Evolutionary conservation across 257 asterid genomes (phyloP).

Genomic region (Henckelia pumila): DNA sequence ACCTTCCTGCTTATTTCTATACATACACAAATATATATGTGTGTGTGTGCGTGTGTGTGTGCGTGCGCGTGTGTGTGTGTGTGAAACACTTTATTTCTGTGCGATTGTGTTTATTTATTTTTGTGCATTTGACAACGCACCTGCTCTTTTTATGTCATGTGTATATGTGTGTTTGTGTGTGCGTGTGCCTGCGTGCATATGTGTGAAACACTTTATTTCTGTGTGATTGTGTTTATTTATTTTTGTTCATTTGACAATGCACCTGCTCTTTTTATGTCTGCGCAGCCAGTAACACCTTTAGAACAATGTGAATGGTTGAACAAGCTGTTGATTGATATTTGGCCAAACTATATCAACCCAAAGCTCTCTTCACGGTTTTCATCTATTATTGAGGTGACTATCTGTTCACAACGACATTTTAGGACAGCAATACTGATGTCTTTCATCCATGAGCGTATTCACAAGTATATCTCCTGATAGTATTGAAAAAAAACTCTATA

Average conservation of each 20-base stretch:
- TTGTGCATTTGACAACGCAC: constrained; percentile 5
- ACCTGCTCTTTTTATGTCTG: constrained; percentile 19
- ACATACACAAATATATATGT: too few relatives aligned
- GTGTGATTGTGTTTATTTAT: background rate
- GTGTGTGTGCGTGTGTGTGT: background rate
- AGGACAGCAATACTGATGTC: background rate
- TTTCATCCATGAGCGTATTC: background rate
- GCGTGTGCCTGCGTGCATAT: background rate
- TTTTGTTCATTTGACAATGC: constrained; percentile 4
- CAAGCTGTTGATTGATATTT: constrained; percentile 70
- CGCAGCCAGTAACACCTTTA: constrained; percentile 77
- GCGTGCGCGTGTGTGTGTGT: background rate
- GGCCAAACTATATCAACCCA: constrained; percentile 72
- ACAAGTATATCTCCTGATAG: background rate
- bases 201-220: background rate
- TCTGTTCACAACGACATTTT: constrained; percentile 16
- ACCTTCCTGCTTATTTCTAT: constrained; percentile 21
- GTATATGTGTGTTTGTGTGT: background rate
- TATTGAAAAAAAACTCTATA: background rate
- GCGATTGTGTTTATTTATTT: background rate
- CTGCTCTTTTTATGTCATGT: constrained; percentile 5
- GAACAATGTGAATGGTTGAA: constrained; percentile 99
- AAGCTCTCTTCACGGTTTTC: constrained; percentile 85
- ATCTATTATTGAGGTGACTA: constrained; percentile 78
- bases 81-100: background rate